A percentile compares a stretch with the other conserved stretches of the same genome.
phyloP scores from a whole-genome alignment of 2,329 filamentous ascomycete species.

The Xylariomycetidae sp. region DNA sequence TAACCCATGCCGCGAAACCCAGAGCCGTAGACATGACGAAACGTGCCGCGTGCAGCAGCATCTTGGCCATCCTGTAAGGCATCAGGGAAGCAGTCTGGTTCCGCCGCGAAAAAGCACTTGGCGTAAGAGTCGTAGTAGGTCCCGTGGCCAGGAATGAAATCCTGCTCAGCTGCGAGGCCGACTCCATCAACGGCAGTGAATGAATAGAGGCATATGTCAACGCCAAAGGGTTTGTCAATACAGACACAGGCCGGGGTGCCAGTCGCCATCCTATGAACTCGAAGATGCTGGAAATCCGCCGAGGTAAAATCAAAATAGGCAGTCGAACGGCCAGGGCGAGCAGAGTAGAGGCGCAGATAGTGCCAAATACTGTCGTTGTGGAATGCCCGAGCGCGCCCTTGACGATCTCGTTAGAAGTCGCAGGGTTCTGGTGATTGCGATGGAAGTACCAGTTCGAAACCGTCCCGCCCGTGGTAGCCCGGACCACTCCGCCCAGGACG shows the following conservation, averaged over 20 bases:
- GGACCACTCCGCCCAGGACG: constrained; percentile 81
- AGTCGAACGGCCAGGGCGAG: constrained; percentile 75
- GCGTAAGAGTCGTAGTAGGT: constrained; percentile 66
- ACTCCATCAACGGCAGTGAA: constrained; percentile 71
- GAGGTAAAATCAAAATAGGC: constrained; percentile 77
- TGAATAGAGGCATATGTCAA: constrained; percentile 93
- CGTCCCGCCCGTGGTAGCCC: constrained; percentile 86
- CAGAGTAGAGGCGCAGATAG: constrained; percentile 82
- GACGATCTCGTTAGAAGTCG: constrained; percentile 75
- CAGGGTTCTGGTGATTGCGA: constrained; percentile 71
- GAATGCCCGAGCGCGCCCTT: constrained; percentile 77
- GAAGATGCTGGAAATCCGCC: constrained; percentile 57
- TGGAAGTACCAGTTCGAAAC: constrained; percentile 99
- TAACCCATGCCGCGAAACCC: constrained; percentile 95
- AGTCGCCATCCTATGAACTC: constrained; percentile 72
- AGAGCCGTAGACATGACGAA: constrained; percentile 86
- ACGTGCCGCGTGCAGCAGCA: constrained; percentile 83
- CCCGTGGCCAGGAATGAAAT: constrained; percentile 74
- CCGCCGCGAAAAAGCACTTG: constrained; percentile 40
- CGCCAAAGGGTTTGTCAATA: constrained; percentile 84
- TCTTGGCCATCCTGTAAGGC: constrained; percentile 84
- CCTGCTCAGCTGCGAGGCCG: constrained; percentile 72
- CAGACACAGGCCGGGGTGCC: constrained; percentile 77
- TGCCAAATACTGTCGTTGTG: constrained; percentile 81
- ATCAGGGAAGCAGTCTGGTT: constrained; percentile 47